These are phyloP conservation scores for Trichoderma polysporum DNA, from an alignment of 2,329 filamentous ascomycete genomes.

Conservation along the genomic window DNA sequence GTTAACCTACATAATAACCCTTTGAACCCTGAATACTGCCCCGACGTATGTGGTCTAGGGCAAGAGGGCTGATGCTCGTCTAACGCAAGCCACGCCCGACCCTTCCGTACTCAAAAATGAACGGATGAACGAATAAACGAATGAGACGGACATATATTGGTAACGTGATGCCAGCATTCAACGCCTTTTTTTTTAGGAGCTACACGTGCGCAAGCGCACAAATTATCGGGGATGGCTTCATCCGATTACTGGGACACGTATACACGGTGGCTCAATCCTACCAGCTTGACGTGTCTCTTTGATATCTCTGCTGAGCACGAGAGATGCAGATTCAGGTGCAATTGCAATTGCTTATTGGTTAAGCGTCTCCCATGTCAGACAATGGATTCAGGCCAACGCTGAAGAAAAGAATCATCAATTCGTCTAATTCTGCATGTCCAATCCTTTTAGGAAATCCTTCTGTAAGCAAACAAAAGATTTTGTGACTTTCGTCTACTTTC, in stretches of 20 bases:
- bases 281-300: neutral
- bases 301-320: neutral
- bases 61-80: conserved; percentile 3
- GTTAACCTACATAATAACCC: neutral
- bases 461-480: neutral
- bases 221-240: neutral
- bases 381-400: neutral
- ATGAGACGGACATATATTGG: neutral
- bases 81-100: conserved; percentile 16
- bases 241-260: conserved; percentile 2
- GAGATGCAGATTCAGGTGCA: neutral
- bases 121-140: neutral
- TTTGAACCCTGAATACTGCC: conserved; percentile 10
- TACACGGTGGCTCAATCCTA: neutral
- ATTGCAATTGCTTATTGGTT: neutral
- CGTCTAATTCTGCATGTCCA: neutral
- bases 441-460: neutral
- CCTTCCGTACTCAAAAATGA: neutral
- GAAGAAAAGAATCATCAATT: neutral
- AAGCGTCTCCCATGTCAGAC: neutral
- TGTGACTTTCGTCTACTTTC: conserved; percentile 11
- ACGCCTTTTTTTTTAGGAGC: neutral
- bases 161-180: conserved; percentile 10
- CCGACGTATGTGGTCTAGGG: neutral
- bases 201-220: neutral